Evolutionary conservation across 768 basidiomycete genomes (phyloP).

Genomic region (Leccinum longicurvipes): DNA sequence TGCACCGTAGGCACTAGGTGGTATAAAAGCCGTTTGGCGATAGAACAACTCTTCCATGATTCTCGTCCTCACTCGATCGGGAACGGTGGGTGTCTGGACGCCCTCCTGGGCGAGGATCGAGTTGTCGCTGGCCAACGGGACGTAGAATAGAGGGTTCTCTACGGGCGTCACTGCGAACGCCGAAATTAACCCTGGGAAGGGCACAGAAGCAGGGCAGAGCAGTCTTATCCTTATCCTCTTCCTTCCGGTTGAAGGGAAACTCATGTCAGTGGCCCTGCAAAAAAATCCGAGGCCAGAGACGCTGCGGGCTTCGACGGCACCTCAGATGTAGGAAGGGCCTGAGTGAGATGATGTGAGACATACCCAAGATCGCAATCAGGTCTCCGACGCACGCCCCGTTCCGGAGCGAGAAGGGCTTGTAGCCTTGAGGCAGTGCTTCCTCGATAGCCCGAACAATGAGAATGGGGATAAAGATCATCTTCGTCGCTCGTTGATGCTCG

Average conservation of each 20-base stretch:
- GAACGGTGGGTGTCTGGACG: conserved; percentile 1
- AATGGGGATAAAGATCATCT: conserved; percentile 2
- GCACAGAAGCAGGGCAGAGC: neutral
- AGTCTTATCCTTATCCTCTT: conserved; percentile 2
- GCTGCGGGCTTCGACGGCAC: conserved; percentile 8
- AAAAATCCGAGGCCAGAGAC: conserved; percentile 20
- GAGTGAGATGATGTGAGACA: neutral
- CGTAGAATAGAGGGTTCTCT: conserved; percentile 6
- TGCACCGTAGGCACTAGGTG: neutral
- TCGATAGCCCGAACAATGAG: neutral
- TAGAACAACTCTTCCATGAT: too few species aligned
- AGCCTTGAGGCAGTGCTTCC: neutral
- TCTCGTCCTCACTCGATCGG: conserved; percentile 12
- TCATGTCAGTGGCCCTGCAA: conserved; percentile 12
- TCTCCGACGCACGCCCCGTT: conserved; percentile 22
- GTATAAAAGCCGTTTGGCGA: neutral
- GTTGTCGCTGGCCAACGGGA: neutral
- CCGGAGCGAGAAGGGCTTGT: conserved; percentile 7
- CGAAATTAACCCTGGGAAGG: neutral
- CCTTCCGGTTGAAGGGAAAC: conserved; percentile 3
- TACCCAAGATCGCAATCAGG: conserved; percentile 22
- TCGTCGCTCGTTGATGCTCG: neutral
- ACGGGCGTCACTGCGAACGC: neutral
- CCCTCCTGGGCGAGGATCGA: conserved; percentile 3
- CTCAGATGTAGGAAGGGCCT: neutral